Evolutionary conservation across 2,329 filamentous ascomycete genomes (phyloP), one percentile per base, ranked within the genome.

Genomic region (Ophiostoma ulmi): DNA sequence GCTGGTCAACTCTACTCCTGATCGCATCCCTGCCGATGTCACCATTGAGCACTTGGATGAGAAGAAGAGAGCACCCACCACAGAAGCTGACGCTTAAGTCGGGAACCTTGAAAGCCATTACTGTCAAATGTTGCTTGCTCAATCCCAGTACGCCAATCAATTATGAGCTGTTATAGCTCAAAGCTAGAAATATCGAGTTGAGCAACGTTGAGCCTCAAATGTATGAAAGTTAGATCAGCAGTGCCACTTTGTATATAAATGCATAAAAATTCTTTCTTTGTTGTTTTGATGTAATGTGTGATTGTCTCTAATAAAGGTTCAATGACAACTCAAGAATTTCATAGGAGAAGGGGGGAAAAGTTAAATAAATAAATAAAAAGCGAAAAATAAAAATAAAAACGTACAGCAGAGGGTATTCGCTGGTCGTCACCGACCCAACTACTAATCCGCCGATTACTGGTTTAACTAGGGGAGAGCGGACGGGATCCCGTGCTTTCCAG

Each of bases 391-490:
- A 44, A 8, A 48, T 20, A 48, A 48, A 14, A 44, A 48, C 44
- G 44, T 48, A 48, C 44, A 48, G 44, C 44, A 48, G 44, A 48
- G 44, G 44, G 44, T 48, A 48, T 48, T 48, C 44, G 44, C 44
- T 48, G 44, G 44, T 48, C 44, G 44, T 48, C 44, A 48, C 44
- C 44, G 44, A 48, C 44, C 44, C 44, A 48, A 48, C 44, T 48
- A 48, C 44, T 48, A 48, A 48, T 48, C 44, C 44, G 44, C 44
- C 44, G 44, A 48, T 48, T 7, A 48, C 17, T 48, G 44, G 44
- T 48, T 48, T 48, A 20, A 48, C 44, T 48, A 48, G 44, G 44
- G 44, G 44, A 48, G 44, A 48, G 44, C 44, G 44, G 44, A 48
- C 44, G 44, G 44, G 44, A 48, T 48, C 44, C 44, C 44, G 44